Percentiles rank a stretch among this genome's conserved stretches.
phyloP scores from a whole-genome alignment of 495 filamentous ascomycete genomes.

The Talaromyces ruber region DNA sequence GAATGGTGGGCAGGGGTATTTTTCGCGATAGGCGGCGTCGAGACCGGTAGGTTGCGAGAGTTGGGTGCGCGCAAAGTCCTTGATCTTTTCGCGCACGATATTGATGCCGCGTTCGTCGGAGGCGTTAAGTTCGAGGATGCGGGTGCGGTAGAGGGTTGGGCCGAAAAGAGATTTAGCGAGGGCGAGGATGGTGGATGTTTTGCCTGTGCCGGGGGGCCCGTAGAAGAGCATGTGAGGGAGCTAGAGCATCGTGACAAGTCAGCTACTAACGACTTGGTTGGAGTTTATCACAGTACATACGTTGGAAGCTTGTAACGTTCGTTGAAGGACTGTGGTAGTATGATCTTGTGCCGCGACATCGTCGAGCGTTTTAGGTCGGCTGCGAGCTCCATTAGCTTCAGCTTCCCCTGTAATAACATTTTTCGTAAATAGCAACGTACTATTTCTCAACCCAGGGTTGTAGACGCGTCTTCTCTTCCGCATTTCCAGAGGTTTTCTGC shows the following conservation, averaged over 20 bases:
- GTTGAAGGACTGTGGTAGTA: slow-evolving; percentile 83
- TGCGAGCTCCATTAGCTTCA: slow-evolving; percentile 23
- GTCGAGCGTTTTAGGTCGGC: slow-evolving; percentile 83
- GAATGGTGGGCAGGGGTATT: slow-evolving; percentile 92
- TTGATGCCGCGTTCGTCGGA: slow-evolving; percentile 97
- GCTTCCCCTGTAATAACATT: neutral
- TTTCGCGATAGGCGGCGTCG: slow-evolving; percentile 53
- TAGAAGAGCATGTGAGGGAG: slow-evolving; percentile 99
- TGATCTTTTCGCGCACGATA: slow-evolving; percentile 97
- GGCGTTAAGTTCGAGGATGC: slow-evolving; percentile 96
- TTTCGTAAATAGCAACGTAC: slow-evolving; percentile 39
- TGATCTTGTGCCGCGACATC: slow-evolving; percentile 98
- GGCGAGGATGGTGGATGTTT: slow-evolving; percentile 95
- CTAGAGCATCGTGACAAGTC: slow-evolving; percentile 23
- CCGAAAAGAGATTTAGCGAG: slow-evolving; percentile 97
- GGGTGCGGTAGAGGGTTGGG: slow-evolving; percentile 84
- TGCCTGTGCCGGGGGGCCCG: slow-evolving; percentile 93
- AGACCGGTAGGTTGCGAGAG: slow-evolving; percentile 68
- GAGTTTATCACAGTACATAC: slow-evolving; percentile 27
- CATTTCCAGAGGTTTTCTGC: slow-evolving; percentile 45
- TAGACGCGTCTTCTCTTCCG: slow-evolving; percentile 54
- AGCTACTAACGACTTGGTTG: neutral
- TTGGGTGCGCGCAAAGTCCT: slow-evolving; percentile 93
- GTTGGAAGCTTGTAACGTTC: slow-evolving; percentile 91
- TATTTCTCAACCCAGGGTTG: slow-evolving; percentile 99